Conservation (phyloP, 2,329 filamentous ascomycete species). For the Venturia effusa region DNA sequence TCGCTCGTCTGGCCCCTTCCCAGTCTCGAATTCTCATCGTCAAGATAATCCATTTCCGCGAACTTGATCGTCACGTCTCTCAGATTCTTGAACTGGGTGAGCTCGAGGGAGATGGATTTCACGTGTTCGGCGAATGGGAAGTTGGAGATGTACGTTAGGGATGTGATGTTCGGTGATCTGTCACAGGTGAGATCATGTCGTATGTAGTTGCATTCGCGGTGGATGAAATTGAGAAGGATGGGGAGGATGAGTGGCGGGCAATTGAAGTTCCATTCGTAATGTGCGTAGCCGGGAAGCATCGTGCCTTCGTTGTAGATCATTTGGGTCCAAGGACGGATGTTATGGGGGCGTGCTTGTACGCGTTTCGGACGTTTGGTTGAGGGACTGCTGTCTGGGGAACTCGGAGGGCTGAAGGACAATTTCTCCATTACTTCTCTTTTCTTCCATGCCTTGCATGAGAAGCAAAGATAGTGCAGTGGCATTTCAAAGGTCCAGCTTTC, state of each 20-base stretch:
- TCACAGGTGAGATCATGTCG: constrained; percentile 23
- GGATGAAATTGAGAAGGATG: constrained; percentile 28
- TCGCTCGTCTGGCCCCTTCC: constrained; percentile 32
- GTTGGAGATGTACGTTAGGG: constrained; percentile 50
- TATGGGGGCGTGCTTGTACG: constrained; percentile 26
- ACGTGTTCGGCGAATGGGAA: constrained; percentile 58
- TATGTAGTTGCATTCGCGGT: constrained; percentile 12
- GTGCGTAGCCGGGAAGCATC: constrained; percentile 58
- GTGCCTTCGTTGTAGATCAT: constrained; percentile 66
- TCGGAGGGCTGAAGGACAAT: not conserved
- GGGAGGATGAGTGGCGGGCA: constrained; percentile 51
- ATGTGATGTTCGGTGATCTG: constrained; percentile 25
- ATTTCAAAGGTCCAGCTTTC: constrained; percentile 56
- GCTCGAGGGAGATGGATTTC: constrained; percentile 17
- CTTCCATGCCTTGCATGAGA: constrained; percentile 16
- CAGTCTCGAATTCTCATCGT: constrained; percentile 23
- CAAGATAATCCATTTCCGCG: constrained; percentile 28
- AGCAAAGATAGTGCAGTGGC: constrained; percentile 46
- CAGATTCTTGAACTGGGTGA: constrained; percentile 23
- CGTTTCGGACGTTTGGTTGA: not conserved
- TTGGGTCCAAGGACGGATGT: constrained; percentile 52
- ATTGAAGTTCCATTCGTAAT: constrained; percentile 60
- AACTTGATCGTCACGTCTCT: constrained; percentile 28
- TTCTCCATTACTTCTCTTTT: no score
- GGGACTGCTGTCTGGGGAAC: constrained; percentile 11